Base-by-base conservation (phyloP, 495 filamentous ascomycete genomes). In the Penicillium egyptiacum region DNA sequence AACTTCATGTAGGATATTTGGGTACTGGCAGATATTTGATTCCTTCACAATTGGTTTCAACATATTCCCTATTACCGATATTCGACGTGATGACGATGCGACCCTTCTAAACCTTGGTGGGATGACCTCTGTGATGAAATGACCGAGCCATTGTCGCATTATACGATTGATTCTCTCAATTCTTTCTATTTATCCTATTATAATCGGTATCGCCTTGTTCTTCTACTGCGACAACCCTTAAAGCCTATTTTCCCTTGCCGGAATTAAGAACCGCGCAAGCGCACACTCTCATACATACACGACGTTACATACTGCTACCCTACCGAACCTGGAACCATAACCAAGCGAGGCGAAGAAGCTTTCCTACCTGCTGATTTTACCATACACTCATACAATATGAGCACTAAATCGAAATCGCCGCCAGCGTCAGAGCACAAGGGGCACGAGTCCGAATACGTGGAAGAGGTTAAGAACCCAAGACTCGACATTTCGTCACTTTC, bases 401-500 rank as follows among this genome's bases (percentile, higher is more conserved):
- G 45, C 19, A 9, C 43, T 4, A 50, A 65, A 23, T 53, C 46
- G 25, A 44, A 39, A n/a, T 55, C 60, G 9, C 30, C 59, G 44
- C 31, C 61, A 14, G 50, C 25, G 26, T 42, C 64, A 43, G 58
- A 60, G n/a, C 45, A 57, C 22, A 46, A n/a, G 22, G 47, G 64
- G 8, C 62, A 64, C 45, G 46, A 63, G 25, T 57, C 60, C 12
- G 67, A 71, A 33, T 51, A 58, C 20, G 62, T 68, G n/a, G 67
- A 66, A 55, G 59, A 65, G 17, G 53, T 37, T 14, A 39, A 61
- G 1, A 56, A 55, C 22, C 61, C 64, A 12, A 49, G 35, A 6
- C 52, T 68, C 19, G 72, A 79, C 50, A 50, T 78, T 58, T 56
- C 62, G 37, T 79, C 79, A 42, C 71, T 88, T 3, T 78, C 82